phyloP scores from a whole-genome alignment of 176 grass and related monocot genomes.

The Urochloa ruziziensis region DNA sequence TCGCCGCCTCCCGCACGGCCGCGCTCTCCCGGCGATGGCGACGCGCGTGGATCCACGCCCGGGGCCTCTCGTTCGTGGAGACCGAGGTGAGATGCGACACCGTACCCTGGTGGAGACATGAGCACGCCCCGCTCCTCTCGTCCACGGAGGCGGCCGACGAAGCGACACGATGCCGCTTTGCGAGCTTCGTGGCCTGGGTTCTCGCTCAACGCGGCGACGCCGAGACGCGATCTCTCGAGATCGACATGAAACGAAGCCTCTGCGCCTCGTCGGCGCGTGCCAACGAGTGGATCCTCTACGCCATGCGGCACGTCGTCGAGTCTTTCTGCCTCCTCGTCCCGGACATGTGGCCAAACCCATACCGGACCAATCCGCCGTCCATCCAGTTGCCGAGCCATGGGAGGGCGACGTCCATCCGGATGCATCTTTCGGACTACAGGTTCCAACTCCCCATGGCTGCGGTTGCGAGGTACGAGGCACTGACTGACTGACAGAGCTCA shows the following conservation, averaged over 20 bases:
- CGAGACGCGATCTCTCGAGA: not conserved
- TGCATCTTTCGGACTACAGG: not conserved
- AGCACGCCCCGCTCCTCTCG: too few relatives aligned
- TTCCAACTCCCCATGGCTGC: not conserved
- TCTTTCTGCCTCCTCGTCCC: not conserved
- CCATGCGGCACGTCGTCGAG: not conserved
- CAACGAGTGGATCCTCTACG: not conserved
- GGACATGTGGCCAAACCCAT: not conserved
- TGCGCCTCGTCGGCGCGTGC: not conserved
- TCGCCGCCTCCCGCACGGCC: not conserved
- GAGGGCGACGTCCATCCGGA: not conserved
- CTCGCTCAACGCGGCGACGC: not conserved
- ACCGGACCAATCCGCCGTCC: not conserved
- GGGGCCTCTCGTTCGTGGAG: not conserved
- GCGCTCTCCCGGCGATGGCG: constrained; percentile 11
- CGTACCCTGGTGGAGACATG: too few relatives aligned
- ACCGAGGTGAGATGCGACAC: not conserved
- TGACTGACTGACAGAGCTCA: not conserved
- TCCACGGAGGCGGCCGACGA: too few relatives aligned
- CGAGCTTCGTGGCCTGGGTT: not conserved
- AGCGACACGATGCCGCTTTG: not conserved
- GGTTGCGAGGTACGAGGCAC: not conserved
- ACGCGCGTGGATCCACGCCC: not conserved
- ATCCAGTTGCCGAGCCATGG: not conserved
- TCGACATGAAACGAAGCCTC: not conserved